phyloP scores from a whole-genome alignment of 176 grass and related monocot genomes.

The Guadua angustifolia region DNA sequence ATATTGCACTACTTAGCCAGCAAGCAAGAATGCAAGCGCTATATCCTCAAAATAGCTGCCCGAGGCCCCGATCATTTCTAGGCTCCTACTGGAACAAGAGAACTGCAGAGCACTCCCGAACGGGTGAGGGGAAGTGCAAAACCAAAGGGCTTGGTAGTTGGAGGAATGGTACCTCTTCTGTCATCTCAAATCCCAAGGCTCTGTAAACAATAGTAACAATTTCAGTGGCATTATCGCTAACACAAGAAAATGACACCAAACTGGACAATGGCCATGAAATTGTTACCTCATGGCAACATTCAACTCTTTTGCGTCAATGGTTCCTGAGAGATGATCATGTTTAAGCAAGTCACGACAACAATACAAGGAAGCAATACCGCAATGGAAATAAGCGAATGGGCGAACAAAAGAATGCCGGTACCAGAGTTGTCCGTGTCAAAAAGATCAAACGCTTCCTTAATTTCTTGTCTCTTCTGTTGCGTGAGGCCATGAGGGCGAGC shows the following conservation, averaged over 20 bases:
- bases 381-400: neutral
- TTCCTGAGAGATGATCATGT: conserved; percentile 53
- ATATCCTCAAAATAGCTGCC: neutral
- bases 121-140: neutral
- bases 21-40: neutral
- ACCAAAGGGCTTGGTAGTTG: neutral
- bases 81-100: neutral
- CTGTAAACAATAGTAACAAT: conserved; percentile 50
- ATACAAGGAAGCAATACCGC: neutral
- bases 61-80: neutral
- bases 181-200: conserved; percentile 97
- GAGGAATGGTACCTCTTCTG: conserved; percentile 66
- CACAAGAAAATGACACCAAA: neutral
- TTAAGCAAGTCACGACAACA: neutral
- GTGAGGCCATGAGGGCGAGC: conserved; percentile 62
- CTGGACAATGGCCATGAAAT: conserved; percentile 1
- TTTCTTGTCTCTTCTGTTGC: conserved; percentile 79
- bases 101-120: conserved; percentile 15
- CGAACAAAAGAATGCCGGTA: conserved; percentile 29
- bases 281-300: conserved; percentile 93
- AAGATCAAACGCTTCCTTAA: conserved; percentile 87
- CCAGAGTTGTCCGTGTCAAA: conserved; percentile 92
- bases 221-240: conserved; percentile 23
- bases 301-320: conserved; percentile 88
- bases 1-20: neutral